Evolutionary conservation across 2,329 filamentous ascomycete species (phyloP), one percentile per base, ranked within the genome.

Genomic region (Monosporascus sp.): DNA sequence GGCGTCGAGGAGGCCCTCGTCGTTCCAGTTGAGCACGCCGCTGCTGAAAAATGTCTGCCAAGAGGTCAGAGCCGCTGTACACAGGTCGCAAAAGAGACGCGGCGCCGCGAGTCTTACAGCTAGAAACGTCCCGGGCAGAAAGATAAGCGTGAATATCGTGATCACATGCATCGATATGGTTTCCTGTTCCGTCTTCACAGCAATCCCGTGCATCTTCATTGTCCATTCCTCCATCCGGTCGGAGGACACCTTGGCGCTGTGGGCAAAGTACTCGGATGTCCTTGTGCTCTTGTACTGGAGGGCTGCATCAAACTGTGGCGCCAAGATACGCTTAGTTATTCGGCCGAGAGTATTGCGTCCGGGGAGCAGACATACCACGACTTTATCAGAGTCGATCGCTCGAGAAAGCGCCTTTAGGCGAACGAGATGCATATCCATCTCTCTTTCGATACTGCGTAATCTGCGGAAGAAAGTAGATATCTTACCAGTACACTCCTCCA

Each of bases 171-270:
- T 68, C 2, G 67, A 67, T 6, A 63, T 57, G 0, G 66, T 68
- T 44, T 68, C 60, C 52, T 79, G 74, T 26, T 78, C 76, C 14
- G 74, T 77, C 45, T 80, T 76, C 20, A 75, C 62, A 0, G 79
- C 78, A n/a, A 82, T 79, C 50, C 72, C 73, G 59, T 80, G 76
- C 58, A 77, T 79, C 57, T 78, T 73, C 55, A 73, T 71, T 8
- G 73, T 61, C 50, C 56, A 59, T 0, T 36, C 19, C 26, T 64
- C 54, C 61, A 62, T 64, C 16, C 48, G 49, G 43, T 53, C 47
- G 9, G 61, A 52, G 0, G 59, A 61, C 8, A 45, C 50, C 19
- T 58, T 51, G 1, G 63, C 60, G 22, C 55, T 56, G 8, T 53
- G 52, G 6, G 64, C 55, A 44, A 66, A 65, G 22, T 59, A 55